Conservation (phyloP, 345 rosid genomes). For the Sonneratia alba region DNA sequence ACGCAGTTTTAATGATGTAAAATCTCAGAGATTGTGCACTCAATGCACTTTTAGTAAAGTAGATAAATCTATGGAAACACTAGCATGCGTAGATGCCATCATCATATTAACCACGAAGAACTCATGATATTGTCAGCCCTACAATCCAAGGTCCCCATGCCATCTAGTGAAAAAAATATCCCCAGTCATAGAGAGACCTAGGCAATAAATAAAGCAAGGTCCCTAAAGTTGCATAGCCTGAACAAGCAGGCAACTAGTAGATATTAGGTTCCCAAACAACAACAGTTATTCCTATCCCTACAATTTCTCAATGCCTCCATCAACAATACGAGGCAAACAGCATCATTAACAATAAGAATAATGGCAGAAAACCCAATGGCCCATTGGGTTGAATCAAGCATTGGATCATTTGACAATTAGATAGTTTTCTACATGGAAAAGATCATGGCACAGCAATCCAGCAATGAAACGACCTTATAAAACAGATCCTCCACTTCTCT, state of each 20-base stretch:
- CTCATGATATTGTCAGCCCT: background rate
- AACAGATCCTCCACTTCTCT: slow-evolving; percentile 90
- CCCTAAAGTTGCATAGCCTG: background rate
- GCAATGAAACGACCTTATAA: slow-evolving; percentile 45
- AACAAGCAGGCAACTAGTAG: background rate
- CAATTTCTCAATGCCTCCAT: background rate
- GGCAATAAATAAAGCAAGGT: background rate
- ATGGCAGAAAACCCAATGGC: background rate
- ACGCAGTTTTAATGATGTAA: background rate
- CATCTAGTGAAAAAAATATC: background rate
- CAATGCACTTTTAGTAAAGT: background rate
- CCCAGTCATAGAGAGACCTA: background rate
- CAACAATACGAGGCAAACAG: background rate
- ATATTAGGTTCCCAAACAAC: background rate
- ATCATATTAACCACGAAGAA: background rate
- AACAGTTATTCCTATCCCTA: background rate
- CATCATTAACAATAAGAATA: background rate
- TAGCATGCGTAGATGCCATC: background rate
- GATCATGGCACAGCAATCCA: background rate
- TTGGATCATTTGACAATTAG: background rate
- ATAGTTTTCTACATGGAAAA: background rate
- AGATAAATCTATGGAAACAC: background rate
- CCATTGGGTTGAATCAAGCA: background rate
- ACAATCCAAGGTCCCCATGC: background rate
- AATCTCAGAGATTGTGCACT: background rate